Conservation (phyloP, 208 protist genomes). For the Dictyostelium gargantuum region DNA sequence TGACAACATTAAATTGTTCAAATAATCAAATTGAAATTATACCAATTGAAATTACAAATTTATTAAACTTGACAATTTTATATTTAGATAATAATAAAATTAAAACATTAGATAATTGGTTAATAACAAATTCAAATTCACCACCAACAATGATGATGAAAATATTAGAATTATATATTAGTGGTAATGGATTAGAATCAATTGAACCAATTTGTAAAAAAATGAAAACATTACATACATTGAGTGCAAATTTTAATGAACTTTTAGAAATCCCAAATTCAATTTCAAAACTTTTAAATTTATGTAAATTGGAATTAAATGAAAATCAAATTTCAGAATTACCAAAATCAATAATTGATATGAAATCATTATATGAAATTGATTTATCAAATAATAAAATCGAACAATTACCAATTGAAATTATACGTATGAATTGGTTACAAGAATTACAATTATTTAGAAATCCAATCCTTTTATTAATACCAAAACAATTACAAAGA, state of each 20-base stretch:
- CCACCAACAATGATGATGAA: too few species aligned
- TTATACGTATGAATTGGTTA: neutral
- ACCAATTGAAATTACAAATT: neutral
- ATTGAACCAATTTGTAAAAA: neutral
- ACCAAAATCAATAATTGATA: neutral
- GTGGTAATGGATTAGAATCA: neutral
- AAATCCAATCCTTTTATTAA: neutral
- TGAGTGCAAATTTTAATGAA: neutral
- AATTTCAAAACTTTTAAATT: neutral
- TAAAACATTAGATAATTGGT: neutral
- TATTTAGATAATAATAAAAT: constrained; percentile 13
- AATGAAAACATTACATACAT: neutral
- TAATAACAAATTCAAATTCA: neutral
- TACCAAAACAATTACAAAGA: neutral
- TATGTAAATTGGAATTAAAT: neutral
- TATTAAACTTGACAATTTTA: neutral
- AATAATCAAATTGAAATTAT: neutral
- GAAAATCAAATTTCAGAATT: neutral
- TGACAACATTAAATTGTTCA: neutral
- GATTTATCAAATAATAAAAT: neutral
- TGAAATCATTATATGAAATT: neutral
- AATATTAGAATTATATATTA: neutral
- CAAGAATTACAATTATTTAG: neutral
- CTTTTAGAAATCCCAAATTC: neutral
- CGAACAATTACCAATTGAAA: neutral